phyloP scores from a whole-genome alignment of 345 rosid species.

The Brassica incana region DNA sequence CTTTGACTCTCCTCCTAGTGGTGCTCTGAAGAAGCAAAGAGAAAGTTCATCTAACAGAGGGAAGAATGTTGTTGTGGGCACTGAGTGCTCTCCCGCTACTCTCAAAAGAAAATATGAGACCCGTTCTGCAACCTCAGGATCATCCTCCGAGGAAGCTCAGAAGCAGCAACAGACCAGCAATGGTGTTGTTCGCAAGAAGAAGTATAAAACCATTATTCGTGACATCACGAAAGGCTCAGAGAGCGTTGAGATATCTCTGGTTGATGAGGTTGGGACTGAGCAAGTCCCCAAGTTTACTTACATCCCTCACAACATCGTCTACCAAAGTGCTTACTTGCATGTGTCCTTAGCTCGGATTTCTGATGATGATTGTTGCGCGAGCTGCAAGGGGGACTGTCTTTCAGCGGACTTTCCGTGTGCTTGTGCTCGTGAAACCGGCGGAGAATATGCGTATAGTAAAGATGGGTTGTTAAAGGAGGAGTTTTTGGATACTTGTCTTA shows the following conservation, averaged over 20 bases:
- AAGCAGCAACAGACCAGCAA: conserved; percentile 12
- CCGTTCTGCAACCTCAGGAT: conserved; percentile 30
- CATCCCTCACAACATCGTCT: conserved; percentile 59
- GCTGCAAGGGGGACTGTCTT: conserved; percentile 78
- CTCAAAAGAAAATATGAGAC: conserved; percentile 28
- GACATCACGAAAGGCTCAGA: conserved; percentile 67
- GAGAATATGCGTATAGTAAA: conserved; percentile 76
- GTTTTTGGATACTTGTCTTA: conserved; percentile 54
- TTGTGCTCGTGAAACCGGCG: conserved; percentile 82
- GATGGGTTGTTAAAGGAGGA: conserved; percentile 57
- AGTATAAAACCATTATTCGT: not conserved
- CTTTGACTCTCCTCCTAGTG: not conserved
- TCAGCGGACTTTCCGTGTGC: conserved; percentile 58
- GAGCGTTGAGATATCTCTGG: conserved; percentile 61
- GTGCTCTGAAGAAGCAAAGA: not conserved
- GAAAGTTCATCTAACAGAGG: conserved; percentile 35
- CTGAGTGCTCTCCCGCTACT: conserved; percentile 7
- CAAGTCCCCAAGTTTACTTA: conserved; percentile 60
- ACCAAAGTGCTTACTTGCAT: conserved; percentile 64
- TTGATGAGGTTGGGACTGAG: conserved; percentile 52
- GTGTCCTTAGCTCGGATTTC: conserved; percentile 70
- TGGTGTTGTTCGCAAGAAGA: conserved; percentile 37
- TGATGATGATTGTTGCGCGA: conserved; percentile 68
- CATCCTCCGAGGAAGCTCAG: conserved; percentile 14
- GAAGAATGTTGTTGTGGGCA: conserved; percentile 18